Evolutionary conservation across 2,329 filamentous ascomycete genomes (phyloP).

Genomic region (Coleophoma cylindrospora): DNA sequence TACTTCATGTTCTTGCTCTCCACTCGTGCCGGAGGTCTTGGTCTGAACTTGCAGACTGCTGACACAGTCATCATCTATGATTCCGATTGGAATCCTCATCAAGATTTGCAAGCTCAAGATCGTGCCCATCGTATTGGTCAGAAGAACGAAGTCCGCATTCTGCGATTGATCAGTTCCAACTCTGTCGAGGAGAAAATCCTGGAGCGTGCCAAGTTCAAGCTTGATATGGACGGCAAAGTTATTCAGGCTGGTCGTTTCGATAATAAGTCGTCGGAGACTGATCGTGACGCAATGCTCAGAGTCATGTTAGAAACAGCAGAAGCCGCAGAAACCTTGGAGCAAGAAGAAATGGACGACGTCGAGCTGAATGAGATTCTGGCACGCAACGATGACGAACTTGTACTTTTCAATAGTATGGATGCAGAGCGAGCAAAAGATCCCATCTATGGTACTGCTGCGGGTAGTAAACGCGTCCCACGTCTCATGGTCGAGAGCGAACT

Average conservation of each 20-base stretch:
- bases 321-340: slow-evolving; percentile 62
- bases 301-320: slow-evolving; percentile 86
- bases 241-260: slow-evolving; percentile 99
- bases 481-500: slow-evolving; percentile 84
- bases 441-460: slow-evolving; percentile 63
- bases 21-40: slow-evolving; percentile 94
- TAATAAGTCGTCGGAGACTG: slow-evolving; percentile 97
- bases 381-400: slow-evolving; percentile 75
- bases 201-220: slow-evolving; percentile 93
- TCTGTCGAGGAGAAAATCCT: slow-evolving; percentile 99
- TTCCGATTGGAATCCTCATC: slow-evolving; percentile 99
- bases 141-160: slow-evolving; percentile 97
- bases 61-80: slow-evolving; percentile 99
- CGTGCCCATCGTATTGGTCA: slow-evolving; percentile 99
- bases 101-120: slow-evolving; percentile 98
- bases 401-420: slow-evolving; percentile 78
- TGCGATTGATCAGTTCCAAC: slow-evolving; percentile 92
- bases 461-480: slow-evolving; percentile 64
- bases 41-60: slow-evolving; percentile 93
- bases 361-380: slow-evolving; percentile 94
- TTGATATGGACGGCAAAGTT: slow-evolving; percentile 99
- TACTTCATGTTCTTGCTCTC: slow-evolving; percentile 99
- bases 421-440: slow-evolving; percentile 62
- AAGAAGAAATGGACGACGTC: slow-evolving; percentile 98
- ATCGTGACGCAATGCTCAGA: slow-evolving; percentile 93